These are phyloP conservation scores for Incumbomyces delicatus DNA, from an alignment of 2,329 filamentous ascomycete species.

Conservation along the genomic window DNA sequence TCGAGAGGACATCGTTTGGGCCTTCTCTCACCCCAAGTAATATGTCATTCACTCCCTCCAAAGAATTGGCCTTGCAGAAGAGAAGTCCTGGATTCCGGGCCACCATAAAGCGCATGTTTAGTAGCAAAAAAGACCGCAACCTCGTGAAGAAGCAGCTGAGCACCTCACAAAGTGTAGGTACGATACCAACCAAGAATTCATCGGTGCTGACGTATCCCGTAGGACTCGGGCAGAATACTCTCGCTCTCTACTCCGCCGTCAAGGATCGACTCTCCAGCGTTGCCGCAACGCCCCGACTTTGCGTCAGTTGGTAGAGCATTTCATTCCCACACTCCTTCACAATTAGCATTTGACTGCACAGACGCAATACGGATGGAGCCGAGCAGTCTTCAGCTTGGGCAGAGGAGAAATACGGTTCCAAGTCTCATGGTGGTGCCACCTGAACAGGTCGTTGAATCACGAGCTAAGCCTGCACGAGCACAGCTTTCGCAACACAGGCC, in stretches of 20 bases:
- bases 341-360: not conserved
- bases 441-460: not conserved
- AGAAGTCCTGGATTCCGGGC: slow-evolving; percentile 15
- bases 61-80: slow-evolving; percentile 14
- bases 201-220: not conserved
- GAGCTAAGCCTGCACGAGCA: not conserved
- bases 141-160: not conserved
- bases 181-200: not conserved
- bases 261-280: no score
- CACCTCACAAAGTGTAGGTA: not conserved
- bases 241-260: not conserved
- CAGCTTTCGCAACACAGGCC: not conserved
- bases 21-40: slow-evolving; percentile 16
- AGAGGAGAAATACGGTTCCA: slow-evolving; percentile 34
- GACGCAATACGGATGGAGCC: not conserved
- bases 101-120: slow-evolving; percentile 19
- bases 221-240: not conserved
- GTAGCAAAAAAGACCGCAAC: slow-evolving; percentile 15
- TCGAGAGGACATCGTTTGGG: slow-evolving; percentile 11
- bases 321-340: slow-evolving; percentile 5
- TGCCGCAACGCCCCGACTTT: not conserved
- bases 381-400: not conserved
- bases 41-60: slow-evolving; percentile 18
- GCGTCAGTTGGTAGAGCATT: slow-evolving; percentile 13
- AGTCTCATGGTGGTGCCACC: slow-evolving; percentile 27